phyloP scores from a whole-genome alignment of 805 yeast genomes.

The Yarrowia sp. region DNA sequence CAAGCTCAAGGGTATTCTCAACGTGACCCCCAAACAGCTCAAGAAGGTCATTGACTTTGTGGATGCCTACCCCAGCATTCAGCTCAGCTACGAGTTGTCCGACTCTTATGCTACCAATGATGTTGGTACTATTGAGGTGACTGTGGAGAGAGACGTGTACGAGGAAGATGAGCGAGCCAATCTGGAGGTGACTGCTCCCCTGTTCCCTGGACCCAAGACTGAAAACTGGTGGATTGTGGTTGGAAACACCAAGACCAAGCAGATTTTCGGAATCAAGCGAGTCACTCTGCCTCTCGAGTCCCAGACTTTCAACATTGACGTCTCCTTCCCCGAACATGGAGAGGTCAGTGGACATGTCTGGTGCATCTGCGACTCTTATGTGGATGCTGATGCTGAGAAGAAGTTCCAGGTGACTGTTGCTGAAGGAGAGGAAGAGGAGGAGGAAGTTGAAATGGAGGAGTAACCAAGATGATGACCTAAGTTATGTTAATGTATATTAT shows the following conservation, averaged over 20 bases:
- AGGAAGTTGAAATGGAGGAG: slow-evolving; percentile 32
- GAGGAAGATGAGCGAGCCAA: slow-evolving; percentile 66
- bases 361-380: slow-evolving; percentile 86
- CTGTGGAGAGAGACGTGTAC: slow-evolving; percentile 48
- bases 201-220: slow-evolving; percentile 55
- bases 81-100: slow-evolving; percentile 52
- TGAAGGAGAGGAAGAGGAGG: slow-evolving; percentile 27
- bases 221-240: slow-evolving; percentile 88
- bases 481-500: slow-evolving; percentile 11
- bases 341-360: slow-evolving; percentile 62
- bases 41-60: slow-evolving; percentile 79
- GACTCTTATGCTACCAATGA: slow-evolving; percentile 48
- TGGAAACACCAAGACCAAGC: slow-evolving; percentile 60
- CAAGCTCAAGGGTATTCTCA: slow-evolving; percentile 20
- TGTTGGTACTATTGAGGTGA: slow-evolving; percentile 44
- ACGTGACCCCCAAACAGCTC: slow-evolving; percentile 25
- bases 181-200: slow-evolving; percentile 54
- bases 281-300: slow-evolving; percentile 50
- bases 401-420: slow-evolving; percentile 42
- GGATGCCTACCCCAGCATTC: slow-evolving; percentile 84
- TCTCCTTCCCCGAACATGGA: slow-evolving; percentile 61
- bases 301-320: slow-evolving; percentile 52
- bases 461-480: slow-evolving; percentile 25
- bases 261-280: slow-evolving; percentile 71
- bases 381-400: slow-evolving; percentile 90